phyloP scores from a whole-genome alignment of 192 early-diverging fungal genomes.

The Paraglomus brasilianum region DNA sequence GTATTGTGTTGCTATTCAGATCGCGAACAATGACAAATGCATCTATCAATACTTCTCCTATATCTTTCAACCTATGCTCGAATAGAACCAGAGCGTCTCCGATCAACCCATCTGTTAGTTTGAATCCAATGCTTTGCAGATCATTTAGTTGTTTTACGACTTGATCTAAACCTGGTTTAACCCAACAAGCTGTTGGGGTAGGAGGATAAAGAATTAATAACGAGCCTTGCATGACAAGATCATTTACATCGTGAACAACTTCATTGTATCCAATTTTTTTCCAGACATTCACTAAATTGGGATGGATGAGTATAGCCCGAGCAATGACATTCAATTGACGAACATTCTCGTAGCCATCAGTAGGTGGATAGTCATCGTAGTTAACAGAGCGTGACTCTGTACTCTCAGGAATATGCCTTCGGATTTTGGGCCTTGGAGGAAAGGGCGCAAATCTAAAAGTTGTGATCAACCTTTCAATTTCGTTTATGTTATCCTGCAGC shows the following conservation, averaged over 20 bases:
- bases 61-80: conserved; percentile 4
- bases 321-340: conserved; percentile 9
- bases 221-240: conserved; percentile 8
- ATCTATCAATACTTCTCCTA: background rate
- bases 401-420: too few species aligned
- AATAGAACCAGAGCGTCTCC: conserved; percentile 4
- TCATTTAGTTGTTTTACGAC: background rate
- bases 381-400: background rate
- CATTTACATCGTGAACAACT: conserved; percentile 23
- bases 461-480: background rate
- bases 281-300: background rate
- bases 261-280: background rate
- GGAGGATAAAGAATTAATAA: conserved; percentile 5
- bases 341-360: conserved; percentile 16
- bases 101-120: conserved; percentile 7
- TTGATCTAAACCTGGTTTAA: background rate
- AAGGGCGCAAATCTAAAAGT: background rate
- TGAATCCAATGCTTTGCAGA: background rate
- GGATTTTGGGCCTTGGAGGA: conserved; percentile 4
- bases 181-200: background rate
- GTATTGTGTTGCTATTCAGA: too few species aligned
- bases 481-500: background rate
- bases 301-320: conserved; percentile 25
- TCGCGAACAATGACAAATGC: background rate
- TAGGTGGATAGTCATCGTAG: conserved; percentile 12